Conservation (phyloP, 805 yeast species). For the Pichia occidentalis region DNA sequence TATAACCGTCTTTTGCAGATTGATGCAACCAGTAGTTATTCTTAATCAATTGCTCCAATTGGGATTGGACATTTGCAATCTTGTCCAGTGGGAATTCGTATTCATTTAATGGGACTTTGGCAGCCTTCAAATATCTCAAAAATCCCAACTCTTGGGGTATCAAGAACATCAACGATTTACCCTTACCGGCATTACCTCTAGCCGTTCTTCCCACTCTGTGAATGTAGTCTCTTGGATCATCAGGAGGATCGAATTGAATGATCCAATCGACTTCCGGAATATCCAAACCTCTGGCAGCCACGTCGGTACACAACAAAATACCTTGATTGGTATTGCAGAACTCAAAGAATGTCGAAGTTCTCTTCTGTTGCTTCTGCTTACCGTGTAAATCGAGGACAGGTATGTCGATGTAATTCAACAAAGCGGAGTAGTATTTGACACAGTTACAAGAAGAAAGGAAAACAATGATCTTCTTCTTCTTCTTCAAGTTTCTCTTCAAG, state of each 20-base stretch:
- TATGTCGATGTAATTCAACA: conserved; percentile 89
- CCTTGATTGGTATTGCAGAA: conserved; percentile 97
- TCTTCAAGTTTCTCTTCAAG: conserved; percentile 85
- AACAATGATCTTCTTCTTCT: conserved; percentile 90
- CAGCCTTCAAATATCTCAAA: conserved; percentile 88
- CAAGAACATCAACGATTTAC: conserved; percentile 91
- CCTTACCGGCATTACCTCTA: conserved; percentile 82
- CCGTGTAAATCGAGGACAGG: conserved; percentile 97
- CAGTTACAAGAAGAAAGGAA: conserved; percentile 95
- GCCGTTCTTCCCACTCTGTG: conserved; percentile 99
- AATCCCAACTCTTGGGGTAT: conserved; percentile 93
- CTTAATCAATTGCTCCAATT: conserved; percentile 82
- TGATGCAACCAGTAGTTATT: conserved; percentile 93
- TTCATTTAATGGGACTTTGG: conserved; percentile 95
- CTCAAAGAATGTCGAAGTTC: conserved; percentile 97
- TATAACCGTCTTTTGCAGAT: conserved; percentile 94
- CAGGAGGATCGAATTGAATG: conserved; percentile 98
- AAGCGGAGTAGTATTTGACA: conserved; percentile 92
- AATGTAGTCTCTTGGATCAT: conserved; percentile 98
- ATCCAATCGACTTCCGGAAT: conserved; percentile 99
- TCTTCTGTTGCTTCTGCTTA: conserved; percentile 96
- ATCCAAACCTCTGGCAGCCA: conserved; percentile 98
- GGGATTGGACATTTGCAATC: conserved; percentile 94
- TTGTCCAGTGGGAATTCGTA: conserved; percentile 92
- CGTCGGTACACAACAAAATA: conserved; percentile 91